phyloP scores from a whole-genome alignment of 2,329 filamentous ascomycete species.

The Alternaria postmessia region DNA sequence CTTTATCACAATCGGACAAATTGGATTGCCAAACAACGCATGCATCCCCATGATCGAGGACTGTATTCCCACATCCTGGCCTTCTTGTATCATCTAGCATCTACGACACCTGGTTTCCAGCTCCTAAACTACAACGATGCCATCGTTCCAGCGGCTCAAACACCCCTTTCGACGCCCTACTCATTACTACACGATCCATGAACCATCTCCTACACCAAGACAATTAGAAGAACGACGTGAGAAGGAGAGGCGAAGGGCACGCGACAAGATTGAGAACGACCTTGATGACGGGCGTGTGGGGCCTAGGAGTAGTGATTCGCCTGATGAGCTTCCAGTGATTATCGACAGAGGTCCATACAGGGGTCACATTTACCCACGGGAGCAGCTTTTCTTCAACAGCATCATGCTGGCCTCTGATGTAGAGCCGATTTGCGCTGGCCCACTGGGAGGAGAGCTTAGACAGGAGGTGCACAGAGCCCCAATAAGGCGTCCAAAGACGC shows the following conservation, averaged over 20 bases:
- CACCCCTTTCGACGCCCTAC: conserved; percentile 18
- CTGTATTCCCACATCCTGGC: background rate
- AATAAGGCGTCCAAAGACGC: background rate
- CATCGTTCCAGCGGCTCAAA: conserved; percentile 20
- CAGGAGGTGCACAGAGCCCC: conserved; percentile 10
- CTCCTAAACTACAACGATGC: conserved; percentile 11
- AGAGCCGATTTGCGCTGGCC: conserved; percentile 8
- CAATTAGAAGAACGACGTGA: conserved; percentile 1
- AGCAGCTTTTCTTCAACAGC: conserved; percentile 31
- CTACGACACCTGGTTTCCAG: background rate
- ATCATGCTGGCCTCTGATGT: conserved; percentile 24
- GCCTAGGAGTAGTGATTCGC: conserved; percentile 2
- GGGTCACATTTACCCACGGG: conserved; percentile 18
- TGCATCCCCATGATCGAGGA: background rate
- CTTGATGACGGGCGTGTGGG: conserved; percentile 9
- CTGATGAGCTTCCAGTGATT: conserved; percentile 19
- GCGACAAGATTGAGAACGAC: conserved; percentile 8
- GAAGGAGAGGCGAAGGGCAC: background rate
- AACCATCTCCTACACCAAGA: background rate
- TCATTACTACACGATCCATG: conserved; percentile 3
- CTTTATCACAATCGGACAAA: conserved; percentile 15
- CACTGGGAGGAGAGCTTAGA: conserved; percentile 2
- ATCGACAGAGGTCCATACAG: conserved; percentile 24
- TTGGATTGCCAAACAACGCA: conserved; percentile 12
- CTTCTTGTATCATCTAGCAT: background rate